Evolutionary conservation across 768 basidiomycete species (phyloP).

Genomic region (Panus rudis): DNA sequence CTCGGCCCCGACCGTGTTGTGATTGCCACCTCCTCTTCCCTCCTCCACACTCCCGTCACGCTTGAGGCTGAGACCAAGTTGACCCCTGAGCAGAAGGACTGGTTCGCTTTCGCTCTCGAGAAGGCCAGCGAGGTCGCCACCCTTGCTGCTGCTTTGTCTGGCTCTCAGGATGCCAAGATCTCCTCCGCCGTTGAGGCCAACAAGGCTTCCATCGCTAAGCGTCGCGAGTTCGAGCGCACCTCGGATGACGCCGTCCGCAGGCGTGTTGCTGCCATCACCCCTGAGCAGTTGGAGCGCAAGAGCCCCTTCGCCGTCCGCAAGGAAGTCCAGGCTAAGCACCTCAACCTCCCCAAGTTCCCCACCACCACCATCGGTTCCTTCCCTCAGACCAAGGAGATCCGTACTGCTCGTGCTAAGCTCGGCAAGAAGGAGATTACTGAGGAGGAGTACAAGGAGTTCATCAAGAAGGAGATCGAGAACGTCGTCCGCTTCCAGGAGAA

Average conservation of each 20-base stretch:
- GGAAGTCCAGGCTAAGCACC: constrained; percentile 80
- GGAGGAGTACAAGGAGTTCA: constrained; percentile 91
- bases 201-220: constrained; percentile 83
- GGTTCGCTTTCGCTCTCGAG: constrained; percentile 98
- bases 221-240: constrained; percentile 88
- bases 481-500: constrained; percentile 97
- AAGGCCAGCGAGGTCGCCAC: constrained; percentile 87
- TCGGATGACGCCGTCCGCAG: constrained; percentile 94
- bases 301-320: constrained; percentile 83
- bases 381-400: constrained; percentile 99
- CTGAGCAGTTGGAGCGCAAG: constrained; percentile 80
- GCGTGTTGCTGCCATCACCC: constrained; percentile 88
- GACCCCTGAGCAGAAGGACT: constrained; percentile 83
- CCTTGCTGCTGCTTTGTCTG: constrained; percentile 80
- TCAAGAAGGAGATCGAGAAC: constrained; percentile 92
- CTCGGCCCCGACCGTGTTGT: constrained; percentile 88
- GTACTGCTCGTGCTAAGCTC: constrained; percentile 91
- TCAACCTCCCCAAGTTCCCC: constrained; percentile 93
- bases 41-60: constrained; percentile 97
- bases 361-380: constrained; percentile 98
- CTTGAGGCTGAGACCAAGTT: constrained; percentile 89
- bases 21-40: constrained; percentile 93
- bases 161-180: constrained; percentile 70
- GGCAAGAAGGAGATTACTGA: constrained; percentile 84
- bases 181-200: constrained; percentile 80